These are phyloP conservation scores for Niveomyces coronatus DNA, from an alignment of 2,329 filamentous ascomycete genomes.

Conservation along the genomic window DNA sequence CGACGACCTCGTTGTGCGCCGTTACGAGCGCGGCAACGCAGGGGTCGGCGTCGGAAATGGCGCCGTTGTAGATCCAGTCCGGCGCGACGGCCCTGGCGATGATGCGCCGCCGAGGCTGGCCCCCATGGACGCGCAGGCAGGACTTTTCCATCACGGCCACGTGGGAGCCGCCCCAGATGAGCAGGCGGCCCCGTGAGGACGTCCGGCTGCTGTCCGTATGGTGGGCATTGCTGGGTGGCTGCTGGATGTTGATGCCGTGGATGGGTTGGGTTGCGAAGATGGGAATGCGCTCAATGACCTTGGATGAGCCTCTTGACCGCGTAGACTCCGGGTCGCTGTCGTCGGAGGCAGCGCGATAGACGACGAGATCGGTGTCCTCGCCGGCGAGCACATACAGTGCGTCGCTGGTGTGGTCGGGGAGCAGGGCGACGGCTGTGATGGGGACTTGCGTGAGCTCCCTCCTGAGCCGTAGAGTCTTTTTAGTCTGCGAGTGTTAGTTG, in stretches of 20 bases:
- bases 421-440: conserved; percentile 50
- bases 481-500: background rate
- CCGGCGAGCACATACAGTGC: conserved; percentile 37
- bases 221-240: too few species aligned
- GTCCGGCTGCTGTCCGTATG: conserved; percentile 1
- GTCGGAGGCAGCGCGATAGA: conserved; percentile 34
- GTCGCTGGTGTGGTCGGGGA: conserved; percentile 17
- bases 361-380: conserved; percentile 47
- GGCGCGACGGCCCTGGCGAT: conserved; percentile 36
- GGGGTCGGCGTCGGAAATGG: conserved; percentile 35
- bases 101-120: background rate
- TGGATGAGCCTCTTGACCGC: background rate
- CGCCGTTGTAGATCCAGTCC: conserved; percentile 71
- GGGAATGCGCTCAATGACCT: conserved; percentile 27
- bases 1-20: conserved; percentile 74
- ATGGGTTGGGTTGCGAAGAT: conserved; percentile 61
- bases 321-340: conserved; percentile 21
- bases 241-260: conserved; percentile 55
- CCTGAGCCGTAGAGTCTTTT: conserved; percentile 12
- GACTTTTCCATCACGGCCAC: conserved; percentile 26
- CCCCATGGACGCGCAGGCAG: background rate
- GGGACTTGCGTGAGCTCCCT: conserved; percentile 38
- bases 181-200: conserved; percentile 23
- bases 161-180: conserved; percentile 62
- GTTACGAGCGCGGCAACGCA: conserved; percentile 56